Base-by-base conservation (phyloP, 257 asterid species). In the Ligustrum vulgare region DNA sequence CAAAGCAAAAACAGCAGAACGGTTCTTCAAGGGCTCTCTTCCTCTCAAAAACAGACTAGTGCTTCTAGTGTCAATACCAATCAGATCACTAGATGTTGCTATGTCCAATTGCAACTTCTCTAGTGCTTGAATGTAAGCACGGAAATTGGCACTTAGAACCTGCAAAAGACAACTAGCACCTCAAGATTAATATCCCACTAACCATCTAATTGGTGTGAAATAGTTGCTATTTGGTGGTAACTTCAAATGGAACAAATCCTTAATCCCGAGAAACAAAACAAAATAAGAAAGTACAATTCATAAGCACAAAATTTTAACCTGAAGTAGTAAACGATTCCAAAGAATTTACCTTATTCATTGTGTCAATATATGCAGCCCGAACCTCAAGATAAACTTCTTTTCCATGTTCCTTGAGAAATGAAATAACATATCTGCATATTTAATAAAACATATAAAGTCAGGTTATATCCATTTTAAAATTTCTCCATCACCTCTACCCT, bases 31-130 rank as follows among this genome's bases (percentile, higher is more conserved):
- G n/a, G 98, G 99, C 74, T 95, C 99, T 76, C 94, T 90, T 80
- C 97, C 98, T 82, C 98, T 90, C 74, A 86, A 84, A 84, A 95
- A 95, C 79, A 93, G 97, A 75, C 97, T 78, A 71, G 91, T 87
- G 87, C 93, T 95, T 90, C 98, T 87, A 81, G 99, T 86, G 78
- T 95, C 99, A 62, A 95, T 84, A 75, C 99, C 99, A 83, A 95
- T 95, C 86, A 95, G 87, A 90, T 95, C 99, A 84, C 80, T 95
- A 72, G 98, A 82, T 83, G 98, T 93, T 81, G 99, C 97, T 72
- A 93, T 95, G 82, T 95, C 99, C 88, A 95, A 80, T 80, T 93
- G 99, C 87, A 95, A 83, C 87, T 95, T 95, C 88, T 95, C 99
- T 80, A 93, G 79, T 51, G 99, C 98, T 87, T 93, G 99, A 89